Base-by-base conservation (phyloP, 306 rosid genomes). In the Sophora flavescens region DNA sequence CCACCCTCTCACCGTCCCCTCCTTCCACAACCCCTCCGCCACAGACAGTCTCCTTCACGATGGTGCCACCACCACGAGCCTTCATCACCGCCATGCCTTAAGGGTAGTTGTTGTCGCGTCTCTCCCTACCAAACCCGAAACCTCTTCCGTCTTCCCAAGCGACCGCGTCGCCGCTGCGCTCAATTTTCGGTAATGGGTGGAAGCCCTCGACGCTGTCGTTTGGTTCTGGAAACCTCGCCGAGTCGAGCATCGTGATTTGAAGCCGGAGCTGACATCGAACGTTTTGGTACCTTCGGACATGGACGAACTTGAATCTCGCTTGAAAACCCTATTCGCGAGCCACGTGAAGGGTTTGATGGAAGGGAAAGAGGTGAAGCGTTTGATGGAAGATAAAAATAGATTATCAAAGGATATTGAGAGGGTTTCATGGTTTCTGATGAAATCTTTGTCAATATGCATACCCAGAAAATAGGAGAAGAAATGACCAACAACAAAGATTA, bases 171-270 rank as follows among this genome's bases (percentile, higher is more conserved):
- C 83, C 6, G 97, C 82, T 1, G 14, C n/a, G 26, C 81, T 92
- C 61, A 65, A 4, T 68, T 95, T 84, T 53, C 28, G 48, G 28
- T 80, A 85, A 54, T 89, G 92, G 93, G 81, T 56, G 16, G 78
- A 81, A 6, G 90, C 96, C 15, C 85, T 81, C 15, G 90, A 86
- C 17, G 89, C 92, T 12, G 35, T 87, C 32, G 93, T 79, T 1
- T 77, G 32, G 28, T 72, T 95, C 4, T 95, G 99, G 99, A 85
- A 83, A 26, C 68, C 68, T 58, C 91, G 91, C 1, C 86, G 92
- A 10, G 48, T 51, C 38, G 89, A 80, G 4, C 36, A 26, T 2
- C 97, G 92, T 57, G 67, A 57, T 56, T 82, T 89, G 47, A 62
- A 70, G 30, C 96, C 96, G 14, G 82, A 41, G 52, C 77, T 89